phyloP scores from a whole-genome alignment of 768 basidiomycete genomes.

The Rhizopogon rudus region DNA sequence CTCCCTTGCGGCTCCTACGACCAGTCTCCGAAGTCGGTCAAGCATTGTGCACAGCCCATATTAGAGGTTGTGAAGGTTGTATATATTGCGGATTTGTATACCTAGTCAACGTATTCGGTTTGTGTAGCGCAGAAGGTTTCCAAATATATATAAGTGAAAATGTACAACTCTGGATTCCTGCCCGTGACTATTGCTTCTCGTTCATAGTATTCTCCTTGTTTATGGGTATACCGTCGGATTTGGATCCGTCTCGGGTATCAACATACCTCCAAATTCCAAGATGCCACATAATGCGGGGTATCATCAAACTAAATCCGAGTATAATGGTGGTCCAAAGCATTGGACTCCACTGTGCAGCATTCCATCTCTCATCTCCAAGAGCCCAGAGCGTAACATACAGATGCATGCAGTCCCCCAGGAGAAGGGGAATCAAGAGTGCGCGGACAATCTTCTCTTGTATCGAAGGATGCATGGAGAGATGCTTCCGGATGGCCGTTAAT shows the following conservation, averaged over 20 bases:
- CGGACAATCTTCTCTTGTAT: slow-evolving; percentile 70
- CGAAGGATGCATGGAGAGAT: slow-evolving; percentile 52
- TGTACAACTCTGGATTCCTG: slow-evolving; percentile 10
- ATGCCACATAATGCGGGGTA: slow-evolving; percentile 72
- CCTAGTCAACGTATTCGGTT: slow-evolving; percentile 7
- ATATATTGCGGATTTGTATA: slow-evolving; percentile 14
- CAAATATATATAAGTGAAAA: slow-evolving; percentile 14
- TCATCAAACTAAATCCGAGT: slow-evolving; percentile 57
- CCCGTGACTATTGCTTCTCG: neutral
- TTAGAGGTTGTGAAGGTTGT: slow-evolving; percentile 20
- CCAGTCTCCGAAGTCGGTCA: slow-evolving; percentile 44
- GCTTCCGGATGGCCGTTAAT: slow-evolving; percentile 53
- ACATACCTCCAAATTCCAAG: slow-evolving; percentile 72
- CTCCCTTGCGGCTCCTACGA: slow-evolving; percentile 52
- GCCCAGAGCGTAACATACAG: slow-evolving; percentile 69
- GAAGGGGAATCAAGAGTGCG: slow-evolving; percentile 60
- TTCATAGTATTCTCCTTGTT: neutral
- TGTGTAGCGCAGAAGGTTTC: slow-evolving; percentile 2
- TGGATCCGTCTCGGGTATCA: slow-evolving; percentile 50
- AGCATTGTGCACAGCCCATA: slow-evolving; percentile 67
- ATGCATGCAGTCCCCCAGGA: slow-evolving; percentile 66
- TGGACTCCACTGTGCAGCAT: slow-evolving; percentile 55
- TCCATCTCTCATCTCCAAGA: slow-evolving; percentile 65
- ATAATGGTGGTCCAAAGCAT: slow-evolving; percentile 67
- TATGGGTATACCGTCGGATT: neutral